Conservation (phyloP, 2,329 filamentous ascomycete genomes). For the Simplicillium sp. region DNA sequence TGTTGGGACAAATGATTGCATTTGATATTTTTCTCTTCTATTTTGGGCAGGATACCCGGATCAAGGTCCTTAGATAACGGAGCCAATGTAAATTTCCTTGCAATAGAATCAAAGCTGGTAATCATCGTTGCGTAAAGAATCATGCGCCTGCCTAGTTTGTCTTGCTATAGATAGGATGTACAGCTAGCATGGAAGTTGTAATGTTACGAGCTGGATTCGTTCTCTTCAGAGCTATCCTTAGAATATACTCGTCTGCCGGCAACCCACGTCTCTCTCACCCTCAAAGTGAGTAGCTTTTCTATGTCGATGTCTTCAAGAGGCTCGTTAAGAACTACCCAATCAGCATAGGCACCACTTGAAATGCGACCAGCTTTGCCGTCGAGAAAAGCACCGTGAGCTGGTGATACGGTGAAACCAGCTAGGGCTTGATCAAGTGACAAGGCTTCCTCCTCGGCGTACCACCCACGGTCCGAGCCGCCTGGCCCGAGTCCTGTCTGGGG, state of each 20-base stretch:
- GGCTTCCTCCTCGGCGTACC: slow-evolving; percentile 46
- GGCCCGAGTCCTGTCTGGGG: slow-evolving; percentile 45
- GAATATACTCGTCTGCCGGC: slow-evolving; percentile 42
- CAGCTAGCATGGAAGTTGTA: no score
- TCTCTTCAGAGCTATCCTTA: neutral
- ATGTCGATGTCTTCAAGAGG: slow-evolving; percentile 39
- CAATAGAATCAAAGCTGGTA: no score
- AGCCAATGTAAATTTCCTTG: no score
- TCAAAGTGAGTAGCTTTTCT: slow-evolving; percentile 42
- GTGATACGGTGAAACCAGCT: slow-evolving; percentile 50
- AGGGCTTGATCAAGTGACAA: slow-evolving; percentile 51
- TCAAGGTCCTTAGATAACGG: no score
- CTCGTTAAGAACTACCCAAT: slow-evolving; percentile 61
- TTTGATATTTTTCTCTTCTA: no score
- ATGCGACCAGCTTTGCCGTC: slow-evolving; percentile 52
- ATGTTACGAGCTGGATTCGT: no score
- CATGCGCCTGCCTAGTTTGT: no score
- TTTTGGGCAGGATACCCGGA: no score
- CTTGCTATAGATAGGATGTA: no score
- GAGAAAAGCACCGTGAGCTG: slow-evolving; percentile 49
- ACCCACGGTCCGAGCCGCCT: slow-evolving; percentile 38
- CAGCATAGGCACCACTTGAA: slow-evolving; percentile 50
- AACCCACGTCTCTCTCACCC: slow-evolving; percentile 60
- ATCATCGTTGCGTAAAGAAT: no score
- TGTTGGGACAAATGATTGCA: no score